phyloP scores from a whole-genome alignment of 305 asterid genomes.

The Solanum chacoense region DNA sequence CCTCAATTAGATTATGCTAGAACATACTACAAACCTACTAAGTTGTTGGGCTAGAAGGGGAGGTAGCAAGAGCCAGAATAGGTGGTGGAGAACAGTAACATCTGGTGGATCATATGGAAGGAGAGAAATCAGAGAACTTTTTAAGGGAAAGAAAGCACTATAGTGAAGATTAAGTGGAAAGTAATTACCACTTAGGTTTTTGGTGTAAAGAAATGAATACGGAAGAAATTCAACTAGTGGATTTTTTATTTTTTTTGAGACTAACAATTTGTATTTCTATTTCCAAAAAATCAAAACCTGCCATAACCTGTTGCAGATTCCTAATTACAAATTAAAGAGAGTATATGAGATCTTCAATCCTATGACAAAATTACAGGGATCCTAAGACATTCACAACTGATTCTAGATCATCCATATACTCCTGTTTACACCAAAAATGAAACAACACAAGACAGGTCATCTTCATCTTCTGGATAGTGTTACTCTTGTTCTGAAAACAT shows the following conservation, averaged over 20 bases:
- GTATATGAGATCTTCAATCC: not conserved
- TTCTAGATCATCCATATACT: not conserved
- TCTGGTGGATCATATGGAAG: not conserved
- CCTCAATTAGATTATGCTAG: not conserved
- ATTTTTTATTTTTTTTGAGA: not conserved
- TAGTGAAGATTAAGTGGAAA: not conserved
- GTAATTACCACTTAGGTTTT: not conserved
- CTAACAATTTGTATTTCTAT: not conserved
- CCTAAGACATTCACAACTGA: not conserved
- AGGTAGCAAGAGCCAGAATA: not conserved
- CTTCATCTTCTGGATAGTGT: not conserved
- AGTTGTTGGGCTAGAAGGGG: not conserved
- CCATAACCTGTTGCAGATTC: not conserved
- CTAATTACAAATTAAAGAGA: not conserved
- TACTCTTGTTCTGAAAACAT: not conserved
- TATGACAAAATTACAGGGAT: not conserved
- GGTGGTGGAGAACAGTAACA: not conserved
- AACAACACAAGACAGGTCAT: not conserved
- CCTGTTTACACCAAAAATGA: not conserved
- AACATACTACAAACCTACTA: not conserved
- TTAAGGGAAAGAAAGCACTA: not conserved
- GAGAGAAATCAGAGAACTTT: not conserved
- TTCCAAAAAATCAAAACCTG: not conserved
- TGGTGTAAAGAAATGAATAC: not conserved
- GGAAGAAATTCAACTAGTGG: not conserved